Base-by-base conservation (phyloP, 805 yeast species). In the Middelhovenomyces tepae region DNA sequence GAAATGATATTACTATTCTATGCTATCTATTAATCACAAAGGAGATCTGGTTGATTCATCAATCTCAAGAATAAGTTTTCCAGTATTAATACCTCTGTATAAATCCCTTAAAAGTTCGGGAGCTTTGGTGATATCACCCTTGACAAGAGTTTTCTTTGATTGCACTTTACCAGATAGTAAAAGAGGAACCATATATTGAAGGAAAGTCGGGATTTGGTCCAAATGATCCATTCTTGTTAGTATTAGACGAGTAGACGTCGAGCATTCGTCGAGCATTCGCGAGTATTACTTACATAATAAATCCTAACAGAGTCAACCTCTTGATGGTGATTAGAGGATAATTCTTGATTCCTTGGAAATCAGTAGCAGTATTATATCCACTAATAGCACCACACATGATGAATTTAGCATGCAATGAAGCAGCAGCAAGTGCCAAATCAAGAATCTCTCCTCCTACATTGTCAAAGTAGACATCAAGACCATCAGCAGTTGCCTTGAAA, bases 331-430 rank as follows among this genome's bases (percentile, higher is more conserved):
- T 22, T 24, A 18, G 36, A 11, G 24, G 28, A 4, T 24, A 19
- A 8, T 21, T 22, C 23, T 29, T 30, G 7, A 34, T 23, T 10
- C 23, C 23, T n/a, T 34, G 29, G 24, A 18, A 24, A 20, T 34
- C 35, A 19, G 19, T 31, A 16, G 23, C 37, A 13, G 26, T 28
- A 30, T 34, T 34, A 27, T 34, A 34, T 24, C 23, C 31, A 14
- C 35, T 30, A 23, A 34, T 34, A 2, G 31, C 37, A 15, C 37
- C 37, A 18, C 37, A 34, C 37, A 34, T 31, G 37, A 34, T 17
- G 28, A 34, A 34, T 23, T 28, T 28, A 10, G 37, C 37, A 34
- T 21, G 31, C 24, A 22, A 23, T 20, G 19, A 24, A 23, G 37
- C 37, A 4, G 35, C 36, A 15, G 24, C 14, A 13, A 34, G 23